Evolutionary conservation across 352 stramenopile genomes (phyloP), one percentile per base, ranked within the genome.

Genomic region (Blastocystis sp.): DNA sequence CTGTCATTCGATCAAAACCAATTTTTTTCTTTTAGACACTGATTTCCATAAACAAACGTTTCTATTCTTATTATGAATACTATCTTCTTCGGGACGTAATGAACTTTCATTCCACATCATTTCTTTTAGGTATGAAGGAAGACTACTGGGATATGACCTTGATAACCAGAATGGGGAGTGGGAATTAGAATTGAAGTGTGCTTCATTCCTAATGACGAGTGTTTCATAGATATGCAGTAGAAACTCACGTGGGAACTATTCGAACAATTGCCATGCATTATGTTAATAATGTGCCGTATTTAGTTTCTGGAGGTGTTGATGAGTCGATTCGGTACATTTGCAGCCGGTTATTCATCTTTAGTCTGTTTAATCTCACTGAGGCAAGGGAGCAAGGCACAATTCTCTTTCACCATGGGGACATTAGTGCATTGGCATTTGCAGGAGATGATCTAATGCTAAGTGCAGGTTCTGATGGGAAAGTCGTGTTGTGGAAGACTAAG

Each of bases 401-500:
- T 24, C 78, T 89, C 1, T 89, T 79, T 0, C 78, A 89, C 55
- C 63, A 89, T 3, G 78, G 78, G 0, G 93, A 93, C 65, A 94
- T 96, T 90, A 95, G 93, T 87, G 94, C 92, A 82, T 91, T 96
- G 79, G 93, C 95, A 90, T 95, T 95, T 89, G 95, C 95, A 85
- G 93, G 93, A 8, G 92, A 95, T 89, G 95, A 93, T 87, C 93
- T 96, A 90, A 90, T 96, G 79, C 93, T 96, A 59, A 96, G 94
- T 62, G 94, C 93, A 39, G 95, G 93, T 69, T 93, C 92, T 9
- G 94, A 96, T 92, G 93, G 95, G 76, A 95, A 93, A 43, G 95
- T 96, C 75, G 95, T 93, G 66, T 95, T 96, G 64, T 96, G 94
- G 94, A 93, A 94, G 78, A 95, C 93, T 59, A 94, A 93, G 1